A percentile compares a stretch with the other conserved stretches of the same genome.
These are phyloP conservation scores for Hygrophila difformis DNA, from an alignment of 257 asterid genomes.

Conservation along the genomic window DNA sequence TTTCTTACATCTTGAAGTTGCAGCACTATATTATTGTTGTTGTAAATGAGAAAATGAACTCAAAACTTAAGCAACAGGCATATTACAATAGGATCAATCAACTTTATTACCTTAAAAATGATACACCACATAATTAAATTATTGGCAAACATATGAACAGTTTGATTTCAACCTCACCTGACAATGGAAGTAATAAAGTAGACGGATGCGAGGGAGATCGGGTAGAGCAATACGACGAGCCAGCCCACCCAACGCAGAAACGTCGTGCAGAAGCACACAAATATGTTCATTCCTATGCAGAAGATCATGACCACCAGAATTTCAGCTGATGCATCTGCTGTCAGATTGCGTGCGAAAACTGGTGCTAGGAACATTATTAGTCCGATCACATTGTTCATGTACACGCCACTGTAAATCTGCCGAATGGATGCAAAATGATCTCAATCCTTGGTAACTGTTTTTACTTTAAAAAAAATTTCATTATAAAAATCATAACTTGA, in stretches of 20 bases:
- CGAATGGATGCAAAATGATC: neutral
- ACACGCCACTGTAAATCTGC: constrained; percentile 42
- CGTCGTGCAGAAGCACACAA: constrained; percentile 31
- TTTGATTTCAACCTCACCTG: too few species aligned
- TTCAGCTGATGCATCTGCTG: constrained; percentile 24
- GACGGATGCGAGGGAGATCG: constrained; percentile 29
- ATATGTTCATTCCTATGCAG: constrained; percentile 26
- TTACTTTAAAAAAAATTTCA: too few species aligned
- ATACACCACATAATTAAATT: too few species aligned
- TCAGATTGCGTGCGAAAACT: constrained; percentile 25
- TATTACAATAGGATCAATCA: too few species aligned
- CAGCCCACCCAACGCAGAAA: constrained; percentile 39
- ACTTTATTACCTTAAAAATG: too few species aligned
- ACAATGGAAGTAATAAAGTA: constrained; percentile 30
- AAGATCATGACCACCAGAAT: constrained; percentile 26
- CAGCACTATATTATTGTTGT: too few species aligned
- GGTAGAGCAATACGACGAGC: constrained; percentile 32
- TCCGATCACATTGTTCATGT: constrained; percentile 45
- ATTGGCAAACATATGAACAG: too few species aligned
- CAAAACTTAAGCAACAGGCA: too few species aligned
- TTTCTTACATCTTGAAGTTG: too few species aligned
- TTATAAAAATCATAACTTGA: too few species aligned
- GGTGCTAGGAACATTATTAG: constrained; percentile 35
- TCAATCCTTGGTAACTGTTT: too few species aligned
- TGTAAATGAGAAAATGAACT: too few species aligned